Conservation (phyloP, 2,329 filamentous ascomycete genomes). For the Microcyclospora pomicola region DNA sequence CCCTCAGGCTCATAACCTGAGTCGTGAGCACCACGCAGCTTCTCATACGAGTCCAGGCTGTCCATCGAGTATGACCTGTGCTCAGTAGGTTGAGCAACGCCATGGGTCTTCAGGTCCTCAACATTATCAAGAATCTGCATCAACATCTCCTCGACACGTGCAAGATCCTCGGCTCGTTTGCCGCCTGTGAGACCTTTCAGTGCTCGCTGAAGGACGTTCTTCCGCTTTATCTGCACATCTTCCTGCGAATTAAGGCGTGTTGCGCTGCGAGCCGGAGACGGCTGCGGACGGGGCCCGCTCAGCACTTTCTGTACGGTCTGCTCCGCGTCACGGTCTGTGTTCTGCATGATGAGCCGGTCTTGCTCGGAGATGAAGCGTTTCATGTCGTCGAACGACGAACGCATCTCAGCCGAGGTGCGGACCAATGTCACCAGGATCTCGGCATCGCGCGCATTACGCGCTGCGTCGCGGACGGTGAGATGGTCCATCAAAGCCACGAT, state of each 20-base stretch:
- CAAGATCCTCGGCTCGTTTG: slow-evolving; percentile 66
- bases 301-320: slow-evolving; percentile 70
- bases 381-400: slow-evolving; percentile 88
- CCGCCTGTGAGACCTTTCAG: slow-evolving; percentile 68
- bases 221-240: slow-evolving; percentile 60
- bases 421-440: slow-evolving; percentile 93
- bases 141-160: slow-evolving; percentile 39
- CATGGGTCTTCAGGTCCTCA: slow-evolving; percentile 44
- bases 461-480: slow-evolving; percentile 89
- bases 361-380: slow-evolving; percentile 84
- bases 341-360: slow-evolving; percentile 75
- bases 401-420: slow-evolving; percentile 89
- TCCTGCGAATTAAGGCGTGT: slow-evolving; percentile 40
- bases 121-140: slow-evolving; percentile 87
- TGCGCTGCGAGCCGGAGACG: slow-evolving; percentile 46
- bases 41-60: slow-evolving; percentile 56
- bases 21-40: slow-evolving; percentile 55
- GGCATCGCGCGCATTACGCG: slow-evolving; percentile 88
- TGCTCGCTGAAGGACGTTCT: slow-evolving; percentile 89
- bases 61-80: slow-evolving; percentile 15
- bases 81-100: slow-evolving; percentile 12
- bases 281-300: slow-evolving; percentile 73
- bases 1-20: slow-evolving; percentile 73
- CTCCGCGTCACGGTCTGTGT: slow-evolving; percentile 78
- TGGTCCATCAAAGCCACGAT: slow-evolving; percentile 98